A percentile compares a stretch with the other conserved stretches of the same genome.
Evolutionary conservation across 2,329 filamentous ascomycete genomes (phyloP).

Genomic region (Fusarium nygamai): DNA sequence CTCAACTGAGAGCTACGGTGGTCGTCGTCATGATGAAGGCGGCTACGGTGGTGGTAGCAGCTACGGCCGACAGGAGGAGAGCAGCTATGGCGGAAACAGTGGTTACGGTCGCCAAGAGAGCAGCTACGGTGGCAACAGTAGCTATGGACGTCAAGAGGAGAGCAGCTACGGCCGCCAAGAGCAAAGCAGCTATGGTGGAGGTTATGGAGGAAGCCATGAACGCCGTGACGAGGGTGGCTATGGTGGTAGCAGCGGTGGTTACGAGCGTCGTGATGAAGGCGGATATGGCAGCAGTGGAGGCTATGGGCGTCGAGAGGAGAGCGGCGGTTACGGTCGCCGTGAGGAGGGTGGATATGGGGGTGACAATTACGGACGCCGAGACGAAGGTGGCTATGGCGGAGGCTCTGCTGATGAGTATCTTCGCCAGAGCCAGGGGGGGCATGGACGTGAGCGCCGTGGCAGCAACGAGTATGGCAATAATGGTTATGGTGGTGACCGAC

Average conservation of each 20-base stretch:
- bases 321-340: constrained; percentile 32
- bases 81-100: constrained; percentile 3
- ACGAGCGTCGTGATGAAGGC: constrained; percentile 33
- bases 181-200: constrained; percentile 13
- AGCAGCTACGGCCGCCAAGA: constrained; percentile 19
- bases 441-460: constrained; percentile 24
- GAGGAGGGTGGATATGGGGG: constrained; percentile 37
- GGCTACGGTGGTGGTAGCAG: constrained; percentile 20
- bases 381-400: constrained; percentile 43
- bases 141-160: constrained; percentile 3
- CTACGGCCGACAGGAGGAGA: constrained; percentile 1
- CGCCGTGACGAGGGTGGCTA: constrained; percentile 29
- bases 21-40: background rate
- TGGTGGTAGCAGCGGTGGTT: constrained; percentile 24
- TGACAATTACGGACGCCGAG: constrained; percentile 40
- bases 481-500: constrained; percentile 39
- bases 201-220: constrained; percentile 24
- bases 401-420: constrained; percentile 38
- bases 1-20: constrained; percentile 43
- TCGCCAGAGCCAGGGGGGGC: constrained; percentile 33
- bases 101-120: constrained; percentile 3
- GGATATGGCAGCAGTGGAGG: constrained; percentile 24
- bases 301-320: constrained; percentile 33
- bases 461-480: constrained; percentile 29
- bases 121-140: constrained; percentile 13